Evolutionary conservation across 352 stramenopile species (phyloP).

Genomic region (Pythium rhizo-oryzae): DNA sequence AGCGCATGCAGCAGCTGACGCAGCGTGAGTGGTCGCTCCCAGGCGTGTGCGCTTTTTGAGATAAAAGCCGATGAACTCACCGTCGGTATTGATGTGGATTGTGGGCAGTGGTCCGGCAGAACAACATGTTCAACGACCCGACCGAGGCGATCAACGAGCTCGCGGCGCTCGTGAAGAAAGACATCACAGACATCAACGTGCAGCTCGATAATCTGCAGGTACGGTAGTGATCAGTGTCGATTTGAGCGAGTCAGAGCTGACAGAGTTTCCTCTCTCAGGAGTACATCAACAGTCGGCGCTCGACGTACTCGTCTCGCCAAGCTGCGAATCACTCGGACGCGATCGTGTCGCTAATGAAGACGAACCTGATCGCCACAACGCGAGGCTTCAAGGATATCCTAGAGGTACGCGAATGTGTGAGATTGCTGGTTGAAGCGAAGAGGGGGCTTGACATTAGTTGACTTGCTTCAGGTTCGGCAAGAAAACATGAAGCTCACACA

Average conservation of each 20-base stretch:
- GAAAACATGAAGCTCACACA: constrained; percentile 89
- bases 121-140: constrained; percentile 91
- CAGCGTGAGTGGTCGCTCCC: constrained; percentile 47
- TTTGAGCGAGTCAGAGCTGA: background rate
- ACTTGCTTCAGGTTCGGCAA: constrained; percentile 54
- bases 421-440: background rate
- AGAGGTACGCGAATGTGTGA: constrained; percentile 31
- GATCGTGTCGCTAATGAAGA: constrained; percentile 88
- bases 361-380: constrained; percentile 77
- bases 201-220: constrained; percentile 84
- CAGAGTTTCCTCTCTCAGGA: constrained; percentile 35
- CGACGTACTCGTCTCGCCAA: constrained; percentile 58
- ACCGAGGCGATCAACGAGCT: constrained; percentile 85
- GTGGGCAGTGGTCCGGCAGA: constrained; percentile 75
- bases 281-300: constrained; percentile 74
- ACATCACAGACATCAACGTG: constrained; percentile 87
- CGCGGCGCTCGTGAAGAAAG: constrained; percentile 80
- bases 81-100: background rate
- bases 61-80: background rate
- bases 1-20: constrained; percentile 78
- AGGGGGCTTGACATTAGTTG: background rate
- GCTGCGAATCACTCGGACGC: constrained; percentile 80
- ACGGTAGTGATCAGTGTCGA: background rate
- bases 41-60: background rate
- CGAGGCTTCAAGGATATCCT: constrained; percentile 87